Base-by-base conservation (phyloP, 371 early-diverging fungal species). In the Rhizopus delemar region DNA sequence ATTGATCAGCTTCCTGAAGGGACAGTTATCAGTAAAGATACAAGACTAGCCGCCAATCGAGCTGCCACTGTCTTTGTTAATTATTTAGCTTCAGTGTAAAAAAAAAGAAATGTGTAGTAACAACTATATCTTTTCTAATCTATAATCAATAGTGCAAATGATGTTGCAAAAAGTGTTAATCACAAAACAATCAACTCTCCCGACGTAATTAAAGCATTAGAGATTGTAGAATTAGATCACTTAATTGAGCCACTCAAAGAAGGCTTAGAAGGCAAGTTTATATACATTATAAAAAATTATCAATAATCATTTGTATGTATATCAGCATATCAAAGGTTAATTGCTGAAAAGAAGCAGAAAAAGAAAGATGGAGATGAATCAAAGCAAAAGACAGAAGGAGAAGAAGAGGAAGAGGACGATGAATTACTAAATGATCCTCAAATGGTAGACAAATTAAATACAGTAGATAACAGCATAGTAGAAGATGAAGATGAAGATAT, bases 21-120 rank as follows among this genome's bases (percentile, higher is more conserved):
- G 35, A 84, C 86, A 8, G 77, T 76, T 9, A 66, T 85, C 46
- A 84, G 84, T 59, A 80, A 76, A 55, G 83, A 86, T 62, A 86
- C 87, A 8, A 83, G 80, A 58, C 55, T 80, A 36, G 87, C 87
- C 11, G 78, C 85, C 15, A 71, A 78, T 66, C 83, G 81, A 65
- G 83, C 85, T 31, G 78, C 83, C 11, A 85, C 85, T 0, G 74
- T 86, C 4, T 86, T 86, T 57, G 82, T 86, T 61, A 86, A 78
- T 53, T 86, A 86, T 51, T 61, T 86, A 9, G 74, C 84, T 16
- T 71, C 84, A 28, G 76, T 83, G 86, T 84, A 82, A 53, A 60
- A 16, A 49, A 45, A 50, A 2, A n/a, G n/a, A 43, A 12, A 46
- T 55, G 11, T 53, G 16, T 3, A 15, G 8, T 12, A 28, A 31